Evolutionary conservation across 495 filamentous ascomycete species (phyloP).

Genomic region (Amphirosellinia nigrospora): DNA sequence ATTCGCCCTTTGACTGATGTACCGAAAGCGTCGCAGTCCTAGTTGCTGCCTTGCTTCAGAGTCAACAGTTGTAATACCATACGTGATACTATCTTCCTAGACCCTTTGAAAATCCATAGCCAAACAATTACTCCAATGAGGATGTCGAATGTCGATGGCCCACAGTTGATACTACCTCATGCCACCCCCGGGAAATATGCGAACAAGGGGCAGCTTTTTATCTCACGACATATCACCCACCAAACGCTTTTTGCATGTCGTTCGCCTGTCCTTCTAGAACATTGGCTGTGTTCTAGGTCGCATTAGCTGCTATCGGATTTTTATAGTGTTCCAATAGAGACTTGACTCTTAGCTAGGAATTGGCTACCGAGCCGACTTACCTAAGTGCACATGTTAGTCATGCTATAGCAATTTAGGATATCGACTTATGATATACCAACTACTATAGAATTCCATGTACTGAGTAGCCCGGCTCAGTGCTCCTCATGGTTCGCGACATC

Average conservation of each 20-base stretch:
- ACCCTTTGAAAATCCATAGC: background rate
- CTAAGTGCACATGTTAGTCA: too few relatives aligned
- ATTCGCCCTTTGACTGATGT: background rate
- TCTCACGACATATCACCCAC: background rate
- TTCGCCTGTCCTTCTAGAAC: conserved; percentile 54
- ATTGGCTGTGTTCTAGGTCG: conserved; percentile 32
- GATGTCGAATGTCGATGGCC: background rate
- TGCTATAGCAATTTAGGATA: background rate
- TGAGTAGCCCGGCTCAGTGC: conserved; percentile 88
- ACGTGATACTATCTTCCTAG: background rate
- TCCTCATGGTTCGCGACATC: conserved; percentile 97
- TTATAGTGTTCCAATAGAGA: conserved; percentile 35
- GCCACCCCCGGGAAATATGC: background rate
- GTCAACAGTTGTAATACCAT: background rate
- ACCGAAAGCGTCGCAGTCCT: background rate
- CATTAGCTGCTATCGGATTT: conserved; percentile 38
- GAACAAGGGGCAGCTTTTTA: background rate
- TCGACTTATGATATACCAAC: conserved; percentile 68
- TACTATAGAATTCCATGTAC: conserved; percentile 77
- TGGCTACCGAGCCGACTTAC: conserved; percentile 60
- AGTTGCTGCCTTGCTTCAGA: conserved; percentile 2
- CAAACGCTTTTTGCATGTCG: conserved; percentile 34
- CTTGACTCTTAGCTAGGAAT: conserved; percentile 45
- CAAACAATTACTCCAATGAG: background rate
- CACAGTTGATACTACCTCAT: background rate